These are phyloP conservation scores for Solanum pimpinellifolium DNA, from an alignment of 257 asterid species.

Conservation along the genomic window DNA sequence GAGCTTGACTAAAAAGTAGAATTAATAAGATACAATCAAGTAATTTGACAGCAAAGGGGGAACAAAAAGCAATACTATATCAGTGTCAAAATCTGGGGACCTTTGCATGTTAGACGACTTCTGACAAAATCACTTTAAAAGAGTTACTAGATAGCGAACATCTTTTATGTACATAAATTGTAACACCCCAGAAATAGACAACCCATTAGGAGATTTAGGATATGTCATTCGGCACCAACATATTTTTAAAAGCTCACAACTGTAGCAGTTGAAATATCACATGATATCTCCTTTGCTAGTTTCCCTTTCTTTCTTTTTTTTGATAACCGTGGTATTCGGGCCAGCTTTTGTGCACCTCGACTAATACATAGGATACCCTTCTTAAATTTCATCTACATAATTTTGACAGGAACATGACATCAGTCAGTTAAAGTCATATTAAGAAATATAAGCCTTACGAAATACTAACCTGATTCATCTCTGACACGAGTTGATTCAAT, in stretches of 20 bases:
- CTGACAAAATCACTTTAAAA: background rate
- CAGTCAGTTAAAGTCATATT: background rate
- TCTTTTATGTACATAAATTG: background rate
- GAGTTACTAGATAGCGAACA: background rate
- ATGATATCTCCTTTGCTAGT: background rate
- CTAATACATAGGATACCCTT: background rate
- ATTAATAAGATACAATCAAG: background rate
- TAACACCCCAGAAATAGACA: background rate
- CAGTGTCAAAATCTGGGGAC: background rate
- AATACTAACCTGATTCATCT: conserved; percentile 86
- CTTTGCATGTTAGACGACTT: background rate
- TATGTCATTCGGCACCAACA: background rate
- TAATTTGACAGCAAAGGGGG: background rate
- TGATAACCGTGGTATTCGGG: background rate
- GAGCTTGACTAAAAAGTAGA: background rate
- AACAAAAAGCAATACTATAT: background rate
- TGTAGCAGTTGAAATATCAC: background rate
- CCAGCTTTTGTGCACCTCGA: background rate
- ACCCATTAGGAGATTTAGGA: background rate
- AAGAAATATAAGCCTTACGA: background rate
- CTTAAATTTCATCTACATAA: background rate
- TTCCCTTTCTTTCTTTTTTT: background rate
- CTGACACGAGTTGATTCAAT: conserved; percentile 88
- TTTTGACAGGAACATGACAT: background rate
- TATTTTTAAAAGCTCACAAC: background rate